These are phyloP conservation scores for Talinum fruticosum DNA, from an alignment of 148 eudicot species.

Conservation along the genomic window DNA sequence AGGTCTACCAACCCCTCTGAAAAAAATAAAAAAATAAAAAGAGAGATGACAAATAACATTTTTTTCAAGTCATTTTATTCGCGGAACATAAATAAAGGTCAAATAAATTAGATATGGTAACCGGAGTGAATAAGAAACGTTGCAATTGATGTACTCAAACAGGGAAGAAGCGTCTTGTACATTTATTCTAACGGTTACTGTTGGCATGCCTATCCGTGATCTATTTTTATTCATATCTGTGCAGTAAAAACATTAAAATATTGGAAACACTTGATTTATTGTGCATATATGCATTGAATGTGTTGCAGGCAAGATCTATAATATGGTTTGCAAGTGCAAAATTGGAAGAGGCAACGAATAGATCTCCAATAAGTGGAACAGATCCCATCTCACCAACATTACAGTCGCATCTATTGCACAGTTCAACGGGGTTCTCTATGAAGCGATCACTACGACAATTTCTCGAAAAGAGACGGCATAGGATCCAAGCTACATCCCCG, in stretches of 20 bases:
- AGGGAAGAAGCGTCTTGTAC: no score
- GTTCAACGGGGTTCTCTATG: conserved; percentile 37
- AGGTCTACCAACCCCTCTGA: no score
- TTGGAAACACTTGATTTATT: neutral
- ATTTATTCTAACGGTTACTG: no score
- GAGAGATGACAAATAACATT: no score
- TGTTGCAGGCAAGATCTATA: conserved; percentile 48
- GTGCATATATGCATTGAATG: neutral
- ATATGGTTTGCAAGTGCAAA: conserved; percentile 42
- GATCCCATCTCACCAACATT: conserved; percentile 23
- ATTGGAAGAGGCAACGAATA: conserved; percentile 21
- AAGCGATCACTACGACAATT: conserved; percentile 48
- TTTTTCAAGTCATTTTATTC: no score
- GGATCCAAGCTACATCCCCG: conserved; percentile 39
- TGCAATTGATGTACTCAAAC: no score
- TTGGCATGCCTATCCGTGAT: no score
- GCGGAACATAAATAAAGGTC: no score
- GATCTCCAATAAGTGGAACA: neutral
- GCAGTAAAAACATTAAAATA: neutral
- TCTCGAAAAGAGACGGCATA: conserved; percentile 42
- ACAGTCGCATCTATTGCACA: conserved; percentile 13
- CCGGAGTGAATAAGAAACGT: no score
- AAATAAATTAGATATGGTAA: no score
- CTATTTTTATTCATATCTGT: neutral
- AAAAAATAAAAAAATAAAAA: no score